Conservation (phyloP, 345 rosid species). For the Aethionema arabicum region DNA sequence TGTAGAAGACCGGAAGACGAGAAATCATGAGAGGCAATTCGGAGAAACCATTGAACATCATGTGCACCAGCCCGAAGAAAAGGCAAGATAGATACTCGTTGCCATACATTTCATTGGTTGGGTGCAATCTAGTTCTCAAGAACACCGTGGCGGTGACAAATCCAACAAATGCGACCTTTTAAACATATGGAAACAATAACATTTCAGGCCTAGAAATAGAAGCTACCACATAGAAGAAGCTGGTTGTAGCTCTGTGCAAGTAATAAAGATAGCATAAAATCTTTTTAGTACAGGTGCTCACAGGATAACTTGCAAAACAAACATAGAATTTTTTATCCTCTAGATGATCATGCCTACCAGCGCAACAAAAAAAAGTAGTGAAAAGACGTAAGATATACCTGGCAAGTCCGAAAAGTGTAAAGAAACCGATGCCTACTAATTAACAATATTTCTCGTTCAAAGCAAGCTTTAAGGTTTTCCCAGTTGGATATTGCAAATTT, state of each 20-base stretch:
- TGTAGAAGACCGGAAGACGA: constrained; percentile 86
- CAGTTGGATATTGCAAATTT: constrained; percentile 65
- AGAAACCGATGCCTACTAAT: constrained; percentile 72
- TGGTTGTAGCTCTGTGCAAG: neutral
- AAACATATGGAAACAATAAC: constrained; percentile 17
- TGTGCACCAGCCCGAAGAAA: constrained; percentile 77
- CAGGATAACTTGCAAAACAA: constrained; percentile 9
- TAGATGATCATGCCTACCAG: neutral
- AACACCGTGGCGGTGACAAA: constrained; percentile 75
- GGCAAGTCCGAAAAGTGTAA: constrained; percentile 74
- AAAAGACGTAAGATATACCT: constrained; percentile 45
- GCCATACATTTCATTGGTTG: constrained; percentile 65
- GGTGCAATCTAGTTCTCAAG: constrained; percentile 75
- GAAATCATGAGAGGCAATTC: constrained; percentile 81
- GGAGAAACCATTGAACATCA: constrained; percentile 88
- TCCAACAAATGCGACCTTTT: constrained; percentile 83
- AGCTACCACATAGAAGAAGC: constrained; percentile 1
- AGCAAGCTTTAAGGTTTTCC: constrained; percentile 72
- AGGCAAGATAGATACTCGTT: constrained; percentile 75
- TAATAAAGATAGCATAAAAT: neutral
- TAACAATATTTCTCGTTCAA: constrained; percentile 61
- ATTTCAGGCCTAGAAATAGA: constrained; percentile 17
- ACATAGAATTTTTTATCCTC: neutral
- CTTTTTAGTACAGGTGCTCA: neutral
- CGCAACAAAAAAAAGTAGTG: neutral